phyloP scores from a whole-genome alignment of 495 filamentous ascomycete species.

The Talaromyces nanjingensis region DNA sequence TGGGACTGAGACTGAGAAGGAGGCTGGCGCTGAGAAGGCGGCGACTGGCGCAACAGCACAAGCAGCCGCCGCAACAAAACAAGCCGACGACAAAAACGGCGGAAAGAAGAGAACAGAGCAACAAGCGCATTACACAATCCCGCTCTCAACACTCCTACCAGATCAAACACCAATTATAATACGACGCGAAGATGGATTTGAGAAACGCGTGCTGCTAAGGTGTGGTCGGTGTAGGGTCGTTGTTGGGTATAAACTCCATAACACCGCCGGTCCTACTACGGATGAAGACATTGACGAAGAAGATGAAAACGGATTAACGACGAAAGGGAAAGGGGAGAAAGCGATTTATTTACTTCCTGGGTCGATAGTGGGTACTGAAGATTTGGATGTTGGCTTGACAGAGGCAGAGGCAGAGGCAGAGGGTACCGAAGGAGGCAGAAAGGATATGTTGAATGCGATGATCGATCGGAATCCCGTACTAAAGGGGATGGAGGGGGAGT shows the following conservation, averaged over 20 bases:
- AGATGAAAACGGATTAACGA: slow-evolving; percentile 17
- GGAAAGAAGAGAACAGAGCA: neutral
- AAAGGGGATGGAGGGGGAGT: slow-evolving; percentile 17
- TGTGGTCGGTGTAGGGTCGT: slow-evolving; percentile 60
- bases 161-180: slow-evolving; percentile 49
- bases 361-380: slow-evolving; percentile 45
- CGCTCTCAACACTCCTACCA: slow-evolving; percentile 38
- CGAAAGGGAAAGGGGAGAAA: slow-evolving; percentile 19
- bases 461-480: slow-evolving; percentile 14
- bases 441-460: slow-evolving; percentile 11
- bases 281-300: slow-evolving; percentile 16
- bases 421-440: too few relatives aligned
- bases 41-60: too few relatives aligned
- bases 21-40: neutral
- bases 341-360: slow-evolving; percentile 57
- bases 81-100: too few relatives aligned
- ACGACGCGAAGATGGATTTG: slow-evolving; percentile 61
- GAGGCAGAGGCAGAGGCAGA: too few relatives aligned
- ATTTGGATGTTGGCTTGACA: slow-evolving; percentile 20
- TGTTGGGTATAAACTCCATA: slow-evolving; percentile 46
- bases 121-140: slow-evolving; percentile 42
- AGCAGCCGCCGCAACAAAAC: too few relatives aligned
- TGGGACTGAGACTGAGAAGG: neutral
- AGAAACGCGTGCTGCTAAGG: slow-evolving; percentile 54
- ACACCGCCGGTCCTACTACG: too few relatives aligned